Percentiles rank a stretch among this genome's conserved stretches.
phyloP scores from a whole-genome alignment of 2,329 filamentous ascomycete genomes.

The Aspergillus quadricinctus region DNA sequence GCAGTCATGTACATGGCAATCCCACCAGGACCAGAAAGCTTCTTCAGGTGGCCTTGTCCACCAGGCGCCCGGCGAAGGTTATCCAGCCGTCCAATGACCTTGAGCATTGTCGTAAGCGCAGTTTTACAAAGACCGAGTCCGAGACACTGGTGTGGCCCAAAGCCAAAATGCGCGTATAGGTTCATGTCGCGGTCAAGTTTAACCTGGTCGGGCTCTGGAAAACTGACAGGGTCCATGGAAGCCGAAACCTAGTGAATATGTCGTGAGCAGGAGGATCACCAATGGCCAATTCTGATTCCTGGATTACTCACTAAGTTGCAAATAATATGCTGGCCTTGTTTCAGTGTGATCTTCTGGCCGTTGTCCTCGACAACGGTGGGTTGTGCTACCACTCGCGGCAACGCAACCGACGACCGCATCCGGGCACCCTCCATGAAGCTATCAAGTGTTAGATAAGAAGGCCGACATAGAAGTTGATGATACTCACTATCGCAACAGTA shows the following conservation, averaged over 20 bases:
- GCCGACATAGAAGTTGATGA: not conserved
- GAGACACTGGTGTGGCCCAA: constrained; percentile 60
- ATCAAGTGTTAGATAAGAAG: not conserved
- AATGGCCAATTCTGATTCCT: not conserved
- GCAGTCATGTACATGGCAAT: constrained; percentile 43
- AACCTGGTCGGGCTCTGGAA: constrained; percentile 44
- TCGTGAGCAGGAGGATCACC: not conserved
- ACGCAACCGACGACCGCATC: constrained; percentile 34
- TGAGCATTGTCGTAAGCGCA: constrained; percentile 37
- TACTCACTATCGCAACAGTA: constrained; percentile 48
- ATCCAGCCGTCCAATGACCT: constrained; percentile 37
- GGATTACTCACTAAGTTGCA: constrained; percentile 33
- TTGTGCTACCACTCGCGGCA: constrained; percentile 33
- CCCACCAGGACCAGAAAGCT: constrained; percentile 34
- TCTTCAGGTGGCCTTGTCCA: constrained; percentile 39
- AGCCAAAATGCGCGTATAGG: constrained; percentile 61
- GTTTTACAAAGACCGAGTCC: constrained; percentile 40
- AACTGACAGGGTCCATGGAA: constrained; percentile 32
- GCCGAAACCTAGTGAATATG: constrained; percentile 26
- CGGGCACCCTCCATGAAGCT: constrained; percentile 41
- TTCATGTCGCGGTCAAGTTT: constrained; percentile 59
- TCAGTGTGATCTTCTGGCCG: constrained; percentile 27
- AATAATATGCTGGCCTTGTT: constrained; percentile 32
- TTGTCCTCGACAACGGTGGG: constrained; percentile 32
- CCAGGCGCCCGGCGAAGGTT: constrained; percentile 41